Evolutionary conservation across 768 basidiomycete genomes (phyloP), one percentile per base, ranked within the genome.

Genomic region (Paxillus involutus): DNA sequence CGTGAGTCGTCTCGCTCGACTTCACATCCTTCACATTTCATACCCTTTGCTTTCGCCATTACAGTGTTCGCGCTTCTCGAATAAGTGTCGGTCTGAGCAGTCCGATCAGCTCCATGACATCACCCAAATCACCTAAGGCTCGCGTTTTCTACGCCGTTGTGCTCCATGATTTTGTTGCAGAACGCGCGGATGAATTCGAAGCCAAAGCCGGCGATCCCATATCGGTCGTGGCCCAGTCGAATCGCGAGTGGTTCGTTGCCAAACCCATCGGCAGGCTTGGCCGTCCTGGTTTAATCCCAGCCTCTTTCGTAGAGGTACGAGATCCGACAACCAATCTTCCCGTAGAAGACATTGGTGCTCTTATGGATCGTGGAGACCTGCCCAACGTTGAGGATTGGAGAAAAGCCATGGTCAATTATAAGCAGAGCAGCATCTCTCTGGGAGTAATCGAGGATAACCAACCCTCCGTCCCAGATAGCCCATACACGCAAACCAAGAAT

Each of bases 361-460:
- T 97, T 52, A 93, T 98, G 71, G 89, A 94, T 62, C 80, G 82
- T 13, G 94, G 94, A 17, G 88, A 88, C 55, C 80, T 99, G 17
- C 97, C 97, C 24, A 88, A 85, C 59, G 95, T 99, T n/a, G 97
- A 99, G 69, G 95, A 98, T 56, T 99, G 97, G 97, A 98, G 98
- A 71, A 86, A 87, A 63, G 89, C 92, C 19, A 91, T 98, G 80
- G 81, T 94, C 52, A 88, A 80, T 61, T 99, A 99, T 78, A 98
- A 98, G 72, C 91, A 94, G 60, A 93, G 88, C 69, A 93, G 91
- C 69, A 99, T 99, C 67, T 82, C 95, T 6, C 81, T 99, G 16
- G 97, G 97, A 41, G 88, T 93, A 43, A 83, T 98, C 64, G 96
- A 98, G 54, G 74, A 81, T 16, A 62, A 76, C 35, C 65, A 76